Conservation (phyloP, 768 basidiomycete genomes). For the Lactarius vividus region DNA sequence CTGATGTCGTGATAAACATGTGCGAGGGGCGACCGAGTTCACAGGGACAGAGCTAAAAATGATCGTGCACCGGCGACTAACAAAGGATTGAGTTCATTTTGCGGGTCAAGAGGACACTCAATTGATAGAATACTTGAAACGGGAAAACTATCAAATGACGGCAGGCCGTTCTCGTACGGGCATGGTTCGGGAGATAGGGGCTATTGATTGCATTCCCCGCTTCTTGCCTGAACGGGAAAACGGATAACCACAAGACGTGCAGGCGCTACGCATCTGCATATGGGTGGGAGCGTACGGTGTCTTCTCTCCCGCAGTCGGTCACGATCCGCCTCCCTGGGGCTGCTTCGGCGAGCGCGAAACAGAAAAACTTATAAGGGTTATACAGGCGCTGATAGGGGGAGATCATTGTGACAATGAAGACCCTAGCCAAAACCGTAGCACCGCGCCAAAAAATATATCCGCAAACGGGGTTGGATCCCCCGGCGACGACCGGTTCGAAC, state of each 20-base stretch:
- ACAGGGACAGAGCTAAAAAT: background rate
- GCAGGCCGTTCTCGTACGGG: background rate
- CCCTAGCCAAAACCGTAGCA: background rate
- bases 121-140: background rate
- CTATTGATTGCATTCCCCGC: constrained; percentile 21
- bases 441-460: background rate
- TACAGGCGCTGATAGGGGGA: constrained; percentile 6
- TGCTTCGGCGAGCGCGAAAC: background rate
- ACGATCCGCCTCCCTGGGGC: background rate
- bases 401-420: constrained; percentile 2
- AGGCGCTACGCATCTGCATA: constrained; percentile 18
- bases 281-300: constrained; percentile 6
- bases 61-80: background rate
- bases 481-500: constrained; percentile 1
- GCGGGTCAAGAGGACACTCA: background rate
- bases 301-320: constrained; percentile 16
- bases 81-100: background rate
- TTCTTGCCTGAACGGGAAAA: constrained; percentile 24
- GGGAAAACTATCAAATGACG: background rate
- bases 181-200: constrained; percentile 25
- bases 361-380: background rate
- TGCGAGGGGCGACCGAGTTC: background rate
- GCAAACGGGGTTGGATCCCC: background rate
- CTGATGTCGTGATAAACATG: background rate
- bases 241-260: constrained; percentile 16